Evolutionary conservation across 345 rosid species (phyloP).

Genomic region (Melastoma malabathricum): DNA sequence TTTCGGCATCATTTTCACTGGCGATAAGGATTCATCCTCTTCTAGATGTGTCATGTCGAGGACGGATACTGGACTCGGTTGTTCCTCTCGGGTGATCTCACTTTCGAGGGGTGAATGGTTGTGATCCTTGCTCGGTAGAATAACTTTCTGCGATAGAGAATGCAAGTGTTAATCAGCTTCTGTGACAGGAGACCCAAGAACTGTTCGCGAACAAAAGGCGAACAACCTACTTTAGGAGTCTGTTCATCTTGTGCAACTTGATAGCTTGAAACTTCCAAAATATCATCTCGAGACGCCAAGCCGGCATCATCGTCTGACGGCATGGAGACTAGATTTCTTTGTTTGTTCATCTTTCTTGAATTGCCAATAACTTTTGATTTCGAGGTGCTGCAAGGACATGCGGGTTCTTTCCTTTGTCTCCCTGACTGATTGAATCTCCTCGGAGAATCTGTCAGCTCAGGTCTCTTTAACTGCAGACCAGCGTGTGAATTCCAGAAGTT

Average conservation of each 20-base stretch:
- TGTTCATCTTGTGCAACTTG: constrained; percentile 28
- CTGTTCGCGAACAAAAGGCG: no score
- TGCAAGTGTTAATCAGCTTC: constrained; percentile 10
- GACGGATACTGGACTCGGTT: constrained; percentile 89
- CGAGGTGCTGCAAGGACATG: constrained; percentile 24
- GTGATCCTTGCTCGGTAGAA: constrained; percentile 21
- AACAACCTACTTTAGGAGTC: constrained; percentile 29
- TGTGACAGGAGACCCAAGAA: no score
- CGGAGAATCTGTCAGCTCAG: constrained; percentile 32
- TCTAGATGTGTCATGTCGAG: constrained; percentile 60
- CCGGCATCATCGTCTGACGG: constrained; percentile 48
- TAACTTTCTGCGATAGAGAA: constrained; percentile 33
- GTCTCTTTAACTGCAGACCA: constrained; percentile 37
- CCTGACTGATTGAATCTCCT: constrained; percentile 29
- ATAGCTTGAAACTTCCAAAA: constrained; percentile 50
- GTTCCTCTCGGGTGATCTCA: constrained; percentile 36
- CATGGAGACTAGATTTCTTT: constrained; percentile 23
- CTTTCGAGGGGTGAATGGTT: constrained; percentile 14
- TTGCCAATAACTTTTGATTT: constrained; percentile 32
- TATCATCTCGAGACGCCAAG: constrained; percentile 31
- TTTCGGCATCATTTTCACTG: constrained; percentile 54
- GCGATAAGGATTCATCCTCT: constrained; percentile 65
- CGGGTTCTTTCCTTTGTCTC: constrained; percentile 34
- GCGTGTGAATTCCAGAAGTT: constrained; percentile 31
- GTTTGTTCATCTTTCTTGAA: constrained; percentile 31